Percentiles rank a stretch among this genome's conserved stretches.
phyloP scores from a whole-genome alignment of 1,284 basidiomycete genomes.

The Ustilago esculenta region DNA sequence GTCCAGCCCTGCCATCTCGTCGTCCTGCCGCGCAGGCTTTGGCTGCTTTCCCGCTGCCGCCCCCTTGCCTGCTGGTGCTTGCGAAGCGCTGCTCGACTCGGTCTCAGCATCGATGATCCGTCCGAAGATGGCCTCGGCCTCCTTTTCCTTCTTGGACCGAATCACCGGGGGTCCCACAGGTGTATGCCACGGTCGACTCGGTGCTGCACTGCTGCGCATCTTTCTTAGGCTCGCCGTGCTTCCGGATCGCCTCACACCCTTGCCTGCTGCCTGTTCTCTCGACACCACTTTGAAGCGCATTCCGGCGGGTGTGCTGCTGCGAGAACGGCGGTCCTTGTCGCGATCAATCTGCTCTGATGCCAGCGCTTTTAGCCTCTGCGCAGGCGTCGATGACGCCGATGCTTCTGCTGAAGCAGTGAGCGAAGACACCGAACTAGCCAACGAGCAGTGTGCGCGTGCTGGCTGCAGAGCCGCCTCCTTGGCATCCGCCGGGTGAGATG shows the following conservation, averaged over 20 bases:
- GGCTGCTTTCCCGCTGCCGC: neutral
- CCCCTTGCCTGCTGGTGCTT: neutral
- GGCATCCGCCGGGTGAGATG: neutral
- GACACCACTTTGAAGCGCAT: conserved; percentile 45
- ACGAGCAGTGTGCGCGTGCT: conserved; percentile 15
- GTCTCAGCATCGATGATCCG: conserved; percentile 48
- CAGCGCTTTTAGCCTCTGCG: conserved; percentile 33
- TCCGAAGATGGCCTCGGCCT: conserved; percentile 49
- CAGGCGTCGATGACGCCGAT: conserved; percentile 12
- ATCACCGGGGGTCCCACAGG: conserved; percentile 34
- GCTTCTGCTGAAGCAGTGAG: conserved; percentile 20
- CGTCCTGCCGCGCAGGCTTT: conserved; percentile 13
- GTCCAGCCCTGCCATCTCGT: conserved; percentile 47
- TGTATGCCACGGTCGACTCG: conserved; percentile 30
- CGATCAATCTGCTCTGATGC: conserved; percentile 45
- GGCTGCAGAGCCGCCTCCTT: neutral
- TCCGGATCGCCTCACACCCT: conserved; percentile 27
- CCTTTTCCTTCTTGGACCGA: conserved; percentile 42
- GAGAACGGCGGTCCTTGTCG: conserved; percentile 28
- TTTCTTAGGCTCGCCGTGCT: conserved; percentile 41
- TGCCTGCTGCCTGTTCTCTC: conserved; percentile 17
- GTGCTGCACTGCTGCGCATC: conserved; percentile 24
- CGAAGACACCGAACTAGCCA: conserved; percentile 23
- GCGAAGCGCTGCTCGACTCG: conserved; percentile 4
- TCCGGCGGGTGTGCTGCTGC: conserved; percentile 30